Conservation (phyloP, 495 filamentous ascomycete species). For the Cryomyces minteri region DNA sequence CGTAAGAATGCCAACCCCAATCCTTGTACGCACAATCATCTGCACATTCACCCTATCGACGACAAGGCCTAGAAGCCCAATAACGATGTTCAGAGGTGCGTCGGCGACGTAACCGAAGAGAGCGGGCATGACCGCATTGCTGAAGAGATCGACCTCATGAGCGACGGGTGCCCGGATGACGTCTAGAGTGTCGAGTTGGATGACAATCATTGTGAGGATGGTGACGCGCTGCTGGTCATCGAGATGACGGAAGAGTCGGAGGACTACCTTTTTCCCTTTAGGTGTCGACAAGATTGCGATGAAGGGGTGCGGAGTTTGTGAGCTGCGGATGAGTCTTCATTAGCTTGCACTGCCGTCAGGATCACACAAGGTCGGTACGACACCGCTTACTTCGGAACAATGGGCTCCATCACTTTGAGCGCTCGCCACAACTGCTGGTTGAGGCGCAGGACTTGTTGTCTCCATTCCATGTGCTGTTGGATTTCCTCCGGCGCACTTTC, state of each 20-base stretch:
- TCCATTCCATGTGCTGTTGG: constrained; percentile 54
- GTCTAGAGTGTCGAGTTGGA: constrained; percentile 83
- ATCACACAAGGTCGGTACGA: too few relatives aligned
- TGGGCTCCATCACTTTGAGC: constrained; percentile 80
- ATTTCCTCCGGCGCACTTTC: constrained; percentile 41
- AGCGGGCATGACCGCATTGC: constrained; percentile 68
- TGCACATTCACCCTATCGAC: constrained; percentile 66
- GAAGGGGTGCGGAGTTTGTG: constrained; percentile 70
- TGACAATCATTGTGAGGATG: constrained; percentile 82
- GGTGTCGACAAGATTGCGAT: constrained; percentile 86
- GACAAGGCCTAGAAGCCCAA: constrained; percentile 71
- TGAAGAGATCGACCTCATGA: constrained; percentile 79
- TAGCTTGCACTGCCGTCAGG: constrained; percentile 1
- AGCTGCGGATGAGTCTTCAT: constrained; percentile 6
- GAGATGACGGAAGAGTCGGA: constrained; percentile 85
- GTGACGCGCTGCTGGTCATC: constrained; percentile 82
- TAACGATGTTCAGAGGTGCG: constrained; percentile 73
- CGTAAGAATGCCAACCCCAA: constrained; percentile 77
- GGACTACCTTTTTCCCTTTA: constrained; percentile 93
- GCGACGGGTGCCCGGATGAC: constrained; percentile 55
- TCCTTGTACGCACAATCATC: constrained; percentile 57
- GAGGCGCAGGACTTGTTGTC: constrained; percentile 44
- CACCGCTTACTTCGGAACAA: constrained; percentile 37
- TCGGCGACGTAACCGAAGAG: constrained; percentile 80
- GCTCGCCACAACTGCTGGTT: constrained; percentile 67